These are phyloP conservation scores for Thelonectria rubi DNA, from an alignment of 2,329 filamentous ascomycete genomes.

Conservation along the genomic window DNA sequence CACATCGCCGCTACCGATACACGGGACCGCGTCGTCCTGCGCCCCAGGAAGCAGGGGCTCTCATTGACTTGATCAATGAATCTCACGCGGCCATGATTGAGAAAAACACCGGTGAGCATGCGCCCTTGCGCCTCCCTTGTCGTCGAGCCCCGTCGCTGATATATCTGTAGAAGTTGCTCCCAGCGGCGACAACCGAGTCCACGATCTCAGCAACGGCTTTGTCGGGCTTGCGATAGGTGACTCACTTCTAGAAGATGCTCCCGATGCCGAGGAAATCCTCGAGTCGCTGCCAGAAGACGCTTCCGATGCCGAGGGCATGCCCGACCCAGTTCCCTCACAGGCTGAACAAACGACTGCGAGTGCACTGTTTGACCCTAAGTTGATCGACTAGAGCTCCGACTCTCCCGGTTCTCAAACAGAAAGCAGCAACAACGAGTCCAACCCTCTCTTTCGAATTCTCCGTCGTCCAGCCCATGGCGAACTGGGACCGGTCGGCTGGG, in stretches of 20 bases:
- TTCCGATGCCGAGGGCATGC: neutral
- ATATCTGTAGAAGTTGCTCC: neutral
- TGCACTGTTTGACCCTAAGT: constrained; percentile 15
- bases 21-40: neutral
- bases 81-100: neutral
- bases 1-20: neutral
- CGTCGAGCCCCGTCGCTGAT: neutral
- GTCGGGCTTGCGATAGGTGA: neutral
- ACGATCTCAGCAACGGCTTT: neutral
- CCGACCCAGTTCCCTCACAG: neutral
- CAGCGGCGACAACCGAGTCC: neutral
- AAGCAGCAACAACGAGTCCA: neutral
- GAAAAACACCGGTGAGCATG: neutral
- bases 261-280: neutral
- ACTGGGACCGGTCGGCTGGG: constrained; percentile 26
- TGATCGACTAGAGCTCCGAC: constrained; percentile 28
- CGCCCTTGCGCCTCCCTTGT: neutral
- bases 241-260: neutral
- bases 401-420: neutral
- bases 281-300: neutral
- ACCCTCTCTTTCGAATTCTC: neutral
- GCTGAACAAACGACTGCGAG: constrained; percentile 6
- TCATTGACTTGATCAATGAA: neutral
- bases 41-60: neutral
- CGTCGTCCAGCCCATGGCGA: neutral